phyloP scores from a whole-genome alignment of 352 stramenopile genomes.

The Phytophthora rubi region DNA sequence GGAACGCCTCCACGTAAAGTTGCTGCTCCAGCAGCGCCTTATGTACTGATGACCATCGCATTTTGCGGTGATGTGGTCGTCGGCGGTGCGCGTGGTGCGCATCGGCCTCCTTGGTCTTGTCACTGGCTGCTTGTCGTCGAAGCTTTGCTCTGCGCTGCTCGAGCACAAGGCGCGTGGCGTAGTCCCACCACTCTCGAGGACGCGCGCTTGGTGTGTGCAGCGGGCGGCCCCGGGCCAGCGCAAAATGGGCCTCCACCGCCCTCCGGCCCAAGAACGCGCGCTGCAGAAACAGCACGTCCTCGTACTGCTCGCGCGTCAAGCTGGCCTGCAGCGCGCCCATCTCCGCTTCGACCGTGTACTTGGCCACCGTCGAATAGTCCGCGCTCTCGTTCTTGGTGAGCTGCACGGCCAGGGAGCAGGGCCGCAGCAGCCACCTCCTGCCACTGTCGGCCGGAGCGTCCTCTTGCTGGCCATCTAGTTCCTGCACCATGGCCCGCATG shows the following conservation, averaged over 20 bases:
- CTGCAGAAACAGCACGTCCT: constrained; percentile 80
- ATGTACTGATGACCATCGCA: constrained; percentile 69
- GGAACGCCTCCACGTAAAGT: constrained; percentile 67
- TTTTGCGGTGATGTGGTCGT: constrained; percentile 36
- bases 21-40: constrained; percentile 59
- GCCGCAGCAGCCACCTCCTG: constrained; percentile 56
- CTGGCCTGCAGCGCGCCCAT: constrained; percentile 53
- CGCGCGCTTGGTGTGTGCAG: constrained; percentile 49
- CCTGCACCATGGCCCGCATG: constrained; percentile 66
- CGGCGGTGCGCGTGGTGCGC: constrained; percentile 7
- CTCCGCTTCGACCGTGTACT: constrained; percentile 69
- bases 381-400: constrained; percentile 84
- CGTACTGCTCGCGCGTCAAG: constrained; percentile 80
- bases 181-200: constrained; percentile 83
- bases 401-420: constrained; percentile 61
- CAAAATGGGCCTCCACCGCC: constrained; percentile 74
- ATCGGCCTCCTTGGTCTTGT: constrained; percentile 4
- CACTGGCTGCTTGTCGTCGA: constrained; percentile 11
- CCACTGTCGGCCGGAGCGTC: not conserved
- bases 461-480: constrained; percentile 23
- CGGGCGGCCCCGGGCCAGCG: constrained; percentile 59
- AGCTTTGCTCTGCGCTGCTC: constrained; percentile 40
- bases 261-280: constrained; percentile 65
- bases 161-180: constrained; percentile 56
- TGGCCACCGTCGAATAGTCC: constrained; percentile 68